These are phyloP conservation scores for Leptodermis oblonga DNA, from an alignment of 257 asterid genomes.

Conservation along the genomic window DNA sequence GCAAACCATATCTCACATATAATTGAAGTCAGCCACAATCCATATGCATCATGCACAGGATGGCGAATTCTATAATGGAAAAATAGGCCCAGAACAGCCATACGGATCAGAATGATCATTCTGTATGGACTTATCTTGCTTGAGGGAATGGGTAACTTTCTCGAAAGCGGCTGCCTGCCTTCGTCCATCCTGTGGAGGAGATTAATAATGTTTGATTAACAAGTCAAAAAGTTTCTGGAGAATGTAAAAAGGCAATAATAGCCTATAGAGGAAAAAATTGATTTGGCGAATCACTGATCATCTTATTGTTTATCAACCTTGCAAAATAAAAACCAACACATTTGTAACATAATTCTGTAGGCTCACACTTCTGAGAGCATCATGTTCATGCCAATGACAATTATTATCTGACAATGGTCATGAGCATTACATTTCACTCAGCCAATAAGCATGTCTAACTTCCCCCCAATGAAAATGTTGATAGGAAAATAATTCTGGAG, in stretches of 20 bases:
- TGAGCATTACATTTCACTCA: conserved; percentile 11
- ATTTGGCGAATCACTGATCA: not conserved
- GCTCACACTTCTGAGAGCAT: not conserved
- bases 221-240: not conserved
- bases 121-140: conserved; percentile 95
- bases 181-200: conserved; percentile 75
- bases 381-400: not conserved
- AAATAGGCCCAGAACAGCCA: conserved; percentile 75
- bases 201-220: conserved; percentile 9
- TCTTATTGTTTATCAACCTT: not conserved
- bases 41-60: conserved; percentile 90
- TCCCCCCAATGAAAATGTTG: not conserved
- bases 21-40: conserved; percentile 86
- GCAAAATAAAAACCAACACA: not conserved
- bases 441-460: conserved; percentile 1
- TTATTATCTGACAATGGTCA: conserved; percentile 6
- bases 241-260: not conserved
- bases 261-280: not conserved
- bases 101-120: conserved; percentile 67
- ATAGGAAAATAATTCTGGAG: not conserved
- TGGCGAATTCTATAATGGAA: conserved; percentile 85
- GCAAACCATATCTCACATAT: conserved; percentile 98
- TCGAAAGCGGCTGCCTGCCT: conserved; percentile 96
- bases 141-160: conserved; percentile 79
- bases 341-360: not conserved